These are phyloP conservation scores for Metschnikowia dekortorum DNA, from an alignment of 805 yeast species.

Conservation along the genomic window DNA sequence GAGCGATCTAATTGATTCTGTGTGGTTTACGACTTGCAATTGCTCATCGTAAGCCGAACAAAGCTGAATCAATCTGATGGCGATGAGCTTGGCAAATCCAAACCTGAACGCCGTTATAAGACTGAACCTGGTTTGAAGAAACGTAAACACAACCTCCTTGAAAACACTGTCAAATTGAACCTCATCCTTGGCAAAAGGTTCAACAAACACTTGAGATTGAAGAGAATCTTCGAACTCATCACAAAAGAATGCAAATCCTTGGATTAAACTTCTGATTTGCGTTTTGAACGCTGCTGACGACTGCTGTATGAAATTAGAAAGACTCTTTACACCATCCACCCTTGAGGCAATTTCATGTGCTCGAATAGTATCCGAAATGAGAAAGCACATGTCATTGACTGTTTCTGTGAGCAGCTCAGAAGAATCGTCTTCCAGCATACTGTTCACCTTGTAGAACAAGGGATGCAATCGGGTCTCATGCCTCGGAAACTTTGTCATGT, in stretches of 20 bases:
- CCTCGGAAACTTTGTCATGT: background rate
- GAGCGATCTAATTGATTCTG: background rate
- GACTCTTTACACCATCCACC: constrained; percentile 32
- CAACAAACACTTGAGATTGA: constrained; percentile 16
- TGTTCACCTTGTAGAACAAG: background rate
- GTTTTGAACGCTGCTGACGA: constrained; percentile 27
- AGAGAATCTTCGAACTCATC: constrained; percentile 9
- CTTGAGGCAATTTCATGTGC: constrained; percentile 60
- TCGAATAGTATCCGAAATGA: constrained; percentile 45
- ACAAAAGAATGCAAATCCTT: constrained; percentile 12
- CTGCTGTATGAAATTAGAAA: constrained; percentile 21
- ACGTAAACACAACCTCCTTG: constrained; percentile 36
- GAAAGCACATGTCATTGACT: background rate
- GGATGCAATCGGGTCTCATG: background rate
- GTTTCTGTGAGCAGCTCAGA: background rate
- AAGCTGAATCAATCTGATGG: constrained; percentile 20
- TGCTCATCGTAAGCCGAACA: constrained; percentile 6
- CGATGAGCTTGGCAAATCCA: constrained; percentile 27
- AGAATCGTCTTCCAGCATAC: background rate
- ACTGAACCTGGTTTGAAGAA: constrained; percentile 44
- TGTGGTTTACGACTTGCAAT: background rate
- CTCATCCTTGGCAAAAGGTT: constrained; percentile 22
- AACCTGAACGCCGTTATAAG: constrained; percentile 32
- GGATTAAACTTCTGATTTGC: constrained; percentile 41
- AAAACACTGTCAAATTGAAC: constrained; percentile 28